Conservation (phyloP, 805 yeast genomes). For the Clavispora asparagi region DNA sequence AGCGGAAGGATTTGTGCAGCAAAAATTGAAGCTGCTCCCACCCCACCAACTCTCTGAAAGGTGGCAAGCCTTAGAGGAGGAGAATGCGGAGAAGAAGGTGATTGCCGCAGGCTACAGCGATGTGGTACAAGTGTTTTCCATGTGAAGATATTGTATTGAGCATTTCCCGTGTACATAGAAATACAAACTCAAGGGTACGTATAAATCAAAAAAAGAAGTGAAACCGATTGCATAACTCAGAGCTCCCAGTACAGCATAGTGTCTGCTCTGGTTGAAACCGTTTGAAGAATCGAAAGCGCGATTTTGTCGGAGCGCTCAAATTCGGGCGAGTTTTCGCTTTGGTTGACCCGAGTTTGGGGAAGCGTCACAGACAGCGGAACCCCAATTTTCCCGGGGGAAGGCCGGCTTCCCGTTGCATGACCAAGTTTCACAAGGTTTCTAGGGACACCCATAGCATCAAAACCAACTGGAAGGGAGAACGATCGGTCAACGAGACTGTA, state of each 20-base stretch:
- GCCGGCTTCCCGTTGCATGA: neutral
- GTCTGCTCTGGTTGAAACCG: neutral
- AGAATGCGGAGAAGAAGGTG: constrained; percentile 16
- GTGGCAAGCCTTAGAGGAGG: constrained; percentile 17
- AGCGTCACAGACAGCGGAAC: neutral
- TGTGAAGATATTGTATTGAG: neutral
- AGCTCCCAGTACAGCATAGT: neutral
- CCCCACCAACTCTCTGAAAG: constrained; percentile 31
- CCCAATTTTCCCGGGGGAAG: neutral
- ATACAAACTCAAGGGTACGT: neutral
- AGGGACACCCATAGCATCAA: neutral
- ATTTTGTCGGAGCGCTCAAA: neutral
- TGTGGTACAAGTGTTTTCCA: neutral
- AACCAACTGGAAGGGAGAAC: neutral
- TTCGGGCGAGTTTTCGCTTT: neutral
- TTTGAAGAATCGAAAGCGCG: neutral
- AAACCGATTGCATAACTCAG: neutral
- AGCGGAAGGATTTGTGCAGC: constrained; percentile 25
- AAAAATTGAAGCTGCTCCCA: constrained; percentile 29
- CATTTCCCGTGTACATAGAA: neutral
- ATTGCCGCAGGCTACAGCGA: constrained; percentile 11
- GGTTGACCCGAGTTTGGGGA: neutral
- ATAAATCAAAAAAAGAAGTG: no score
- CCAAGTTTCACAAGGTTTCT: neutral
- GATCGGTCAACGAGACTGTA: neutral